These are phyloP conservation scores for Patellaria atrata DNA, from an alignment of 495 filamentous ascomycete species.

Conservation along the genomic window DNA sequence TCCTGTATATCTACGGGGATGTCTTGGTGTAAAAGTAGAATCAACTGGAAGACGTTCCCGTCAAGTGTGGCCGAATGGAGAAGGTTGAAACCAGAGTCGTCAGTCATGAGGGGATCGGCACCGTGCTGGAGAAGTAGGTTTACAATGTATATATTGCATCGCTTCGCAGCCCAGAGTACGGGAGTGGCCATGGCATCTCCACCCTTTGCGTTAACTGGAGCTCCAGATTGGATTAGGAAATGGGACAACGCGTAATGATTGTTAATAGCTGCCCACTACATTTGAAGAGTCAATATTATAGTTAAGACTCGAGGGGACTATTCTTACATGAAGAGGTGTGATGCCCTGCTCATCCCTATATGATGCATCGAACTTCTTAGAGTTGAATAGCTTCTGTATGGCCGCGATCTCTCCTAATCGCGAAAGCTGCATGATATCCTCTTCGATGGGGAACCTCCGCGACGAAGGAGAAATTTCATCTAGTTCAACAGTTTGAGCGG, in stretches of 20 bases:
- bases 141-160: slow-evolving; percentile 78
- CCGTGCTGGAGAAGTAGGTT: slow-evolving; percentile 72
- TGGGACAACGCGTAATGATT: slow-evolving; percentile 95
- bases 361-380: slow-evolving; percentile 61
- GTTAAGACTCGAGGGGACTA: slow-evolving; percentile 2
- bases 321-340: slow-evolving; percentile 80
- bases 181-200: slow-evolving; percentile 88
- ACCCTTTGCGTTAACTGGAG: slow-evolving; percentile 85
- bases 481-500: slow-evolving; percentile 19
- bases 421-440: slow-evolving; percentile 93
- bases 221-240: slow-evolving; percentile 78
- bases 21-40: slow-evolving; percentile 77
- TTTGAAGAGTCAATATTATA: neutral
- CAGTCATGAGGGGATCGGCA: slow-evolving; percentile 76
- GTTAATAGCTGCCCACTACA: slow-evolving; percentile 97
- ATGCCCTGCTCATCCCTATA: slow-evolving; percentile 84
- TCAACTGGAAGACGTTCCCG: slow-evolving; percentile 85
- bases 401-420: slow-evolving; percentile 69
- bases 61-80: slow-evolving; percentile 94
- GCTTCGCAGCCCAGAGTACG: slow-evolving; percentile 90
- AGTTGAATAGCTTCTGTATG: slow-evolving; percentile 80
- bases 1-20: slow-evolving; percentile 86
- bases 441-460: slow-evolving; percentile 43
- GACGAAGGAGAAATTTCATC: slow-evolving; percentile 14
- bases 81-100: slow-evolving; percentile 91